Base-by-base conservation (phyloP, 805 yeast species). In the Myxozyma neotropica region DNA sequence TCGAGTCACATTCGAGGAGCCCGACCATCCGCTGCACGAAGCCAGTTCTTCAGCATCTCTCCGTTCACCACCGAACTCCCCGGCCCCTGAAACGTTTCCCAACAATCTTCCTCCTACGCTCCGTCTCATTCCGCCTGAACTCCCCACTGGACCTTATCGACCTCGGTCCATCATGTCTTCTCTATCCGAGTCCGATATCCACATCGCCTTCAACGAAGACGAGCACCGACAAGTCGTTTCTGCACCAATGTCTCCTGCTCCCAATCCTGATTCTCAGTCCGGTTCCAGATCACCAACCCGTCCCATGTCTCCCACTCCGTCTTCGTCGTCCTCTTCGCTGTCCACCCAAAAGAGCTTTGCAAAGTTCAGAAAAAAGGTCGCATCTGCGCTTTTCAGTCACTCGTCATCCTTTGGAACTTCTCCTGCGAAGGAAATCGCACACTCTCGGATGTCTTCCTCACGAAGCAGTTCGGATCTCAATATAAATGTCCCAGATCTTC, bases 1-100 rank as follows among this genome's bases (percentile, higher is more conserved):
- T 15, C 53, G 65, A 8, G 66, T 62, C 23, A 62, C 66, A 3
- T 62, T 62, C 38, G 66, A 62, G 24, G 66, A 62, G 42, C 66
- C 64, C 7, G 58, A 21, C 8, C 65, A 61, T 24, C 65, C 63
- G 4, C 43, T 61, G 12, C 64, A 59, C 35, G 65, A 61, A 27
- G 24, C 57, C n/a, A 24, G n/a, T 12, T 53, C 61, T 4, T 29
- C 55, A 17, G 26, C 38, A 21, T 60, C 64, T 3, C 23, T 53
- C 8, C 46, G 47, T 8, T 51, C 62, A n/a, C 53, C 51, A 19
- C 53, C 58, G 7, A 33, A 39, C 3, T 58, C 58, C 36, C 58
- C 58, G 24, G 33, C 17, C 4, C 40, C 39, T 4, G 59, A 55
- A 23, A n/a, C 49, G 15, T 38, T 43, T 12, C 50, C 50, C n/a